These are phyloP conservation scores for Crepidotus variabilis DNA, from an alignment of 768 basidiomycete genomes.

Conservation along the genomic window DNA sequence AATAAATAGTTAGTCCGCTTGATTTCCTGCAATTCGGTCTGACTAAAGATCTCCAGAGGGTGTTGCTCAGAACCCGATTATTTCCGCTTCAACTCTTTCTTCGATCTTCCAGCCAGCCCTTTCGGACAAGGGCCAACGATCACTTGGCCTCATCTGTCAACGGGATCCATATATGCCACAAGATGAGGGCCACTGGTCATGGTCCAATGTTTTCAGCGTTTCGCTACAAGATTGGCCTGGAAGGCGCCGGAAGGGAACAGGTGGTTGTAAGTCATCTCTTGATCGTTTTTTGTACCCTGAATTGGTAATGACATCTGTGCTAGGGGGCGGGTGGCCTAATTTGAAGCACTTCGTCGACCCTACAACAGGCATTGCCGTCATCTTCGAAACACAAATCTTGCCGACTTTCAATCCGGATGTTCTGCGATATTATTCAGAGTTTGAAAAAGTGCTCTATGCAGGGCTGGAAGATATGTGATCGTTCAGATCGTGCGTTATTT, in stretches of 20 bases:
- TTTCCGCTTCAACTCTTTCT: background rate
- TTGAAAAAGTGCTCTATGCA: background rate
- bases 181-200: background rate
- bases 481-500: too few relatives aligned
- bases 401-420: background rate
- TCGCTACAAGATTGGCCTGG: background rate
- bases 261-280: background rate
- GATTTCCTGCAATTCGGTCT: background rate
- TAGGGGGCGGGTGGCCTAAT: background rate
- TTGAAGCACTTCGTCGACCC: background rate
- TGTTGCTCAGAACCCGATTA: background rate
- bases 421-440: background rate
- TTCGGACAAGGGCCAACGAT: background rate
- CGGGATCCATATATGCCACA: background rate
- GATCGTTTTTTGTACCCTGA: background rate
- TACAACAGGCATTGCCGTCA: background rate
- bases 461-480: background rate
- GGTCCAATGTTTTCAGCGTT: background rate
- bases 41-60: background rate
- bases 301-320: background rate
- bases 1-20: constrained; percentile 20
- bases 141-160: background rate
- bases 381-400: background rate
- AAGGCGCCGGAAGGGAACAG: background rate
- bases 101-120: background rate